Conservation (phyloP, 768 basidiomycete species). For the Mycena latifolia region DNA sequence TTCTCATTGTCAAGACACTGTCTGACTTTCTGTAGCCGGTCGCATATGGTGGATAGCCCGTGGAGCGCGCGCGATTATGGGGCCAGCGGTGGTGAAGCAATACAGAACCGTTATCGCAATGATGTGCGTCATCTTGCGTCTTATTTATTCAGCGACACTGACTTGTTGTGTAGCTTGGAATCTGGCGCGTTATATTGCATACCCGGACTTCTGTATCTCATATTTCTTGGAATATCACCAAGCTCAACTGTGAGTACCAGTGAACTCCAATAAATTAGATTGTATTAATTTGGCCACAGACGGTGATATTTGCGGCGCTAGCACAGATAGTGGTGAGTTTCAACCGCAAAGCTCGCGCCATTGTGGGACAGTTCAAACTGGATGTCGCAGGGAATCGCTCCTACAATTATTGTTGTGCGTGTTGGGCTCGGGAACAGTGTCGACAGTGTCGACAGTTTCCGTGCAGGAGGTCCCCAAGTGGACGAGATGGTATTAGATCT, state of each 20-base stretch:
- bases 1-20: neutral
- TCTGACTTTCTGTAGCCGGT: slow-evolving; percentile 38
- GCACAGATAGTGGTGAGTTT: slow-evolving; percentile 29
- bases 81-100: slow-evolving; percentile 34
- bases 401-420: slow-evolving; percentile 31
- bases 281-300: neutral
- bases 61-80: slow-evolving; percentile 41
- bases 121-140: slow-evolving; percentile 36
- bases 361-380: neutral
- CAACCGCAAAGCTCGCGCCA: neutral
- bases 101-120: slow-evolving; percentile 44
- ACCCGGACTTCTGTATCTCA: slow-evolving; percentile 27
- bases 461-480: neutral
- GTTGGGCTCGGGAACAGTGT: slow-evolving; percentile 29
- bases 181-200: slow-evolving; percentile 29
- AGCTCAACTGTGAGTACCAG: slow-evolving; percentile 14
- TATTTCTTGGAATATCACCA: neutral
- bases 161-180: slow-evolving; percentile 18
- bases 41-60: slow-evolving; percentile 47
- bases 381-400: slow-evolving; percentile 30
- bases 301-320: slow-evolving; percentile 24
- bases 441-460: slow-evolving; percentile 26
- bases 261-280: neutral
- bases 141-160: neutral
- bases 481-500: slow-evolving; percentile 10